Evolutionary conservation across 2,329 filamentous ascomycete species (phyloP).

Genomic region (Orbilia ellipsospora): DNA sequence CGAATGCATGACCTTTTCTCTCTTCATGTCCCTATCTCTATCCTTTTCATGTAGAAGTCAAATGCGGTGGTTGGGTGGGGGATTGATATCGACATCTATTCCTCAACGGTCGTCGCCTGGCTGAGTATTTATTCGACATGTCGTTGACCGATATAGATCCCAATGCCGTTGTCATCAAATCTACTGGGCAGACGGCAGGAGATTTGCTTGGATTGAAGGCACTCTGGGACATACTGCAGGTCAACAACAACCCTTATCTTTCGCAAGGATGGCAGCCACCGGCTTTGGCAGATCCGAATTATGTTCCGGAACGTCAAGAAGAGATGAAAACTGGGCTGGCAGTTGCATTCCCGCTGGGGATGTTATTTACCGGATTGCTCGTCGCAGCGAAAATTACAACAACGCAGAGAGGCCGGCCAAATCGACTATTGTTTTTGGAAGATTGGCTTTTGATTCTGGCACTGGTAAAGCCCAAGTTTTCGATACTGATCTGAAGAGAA

Average conservation of each 20-base stretch:
- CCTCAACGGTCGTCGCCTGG: not conserved
- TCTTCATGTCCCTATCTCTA: conserved; percentile 30
- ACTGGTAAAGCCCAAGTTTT: conserved; percentile 14
- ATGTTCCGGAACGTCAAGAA: conserved; percentile 34
- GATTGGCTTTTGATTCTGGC: conserved; percentile 48
- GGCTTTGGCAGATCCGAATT: conserved; percentile 23
- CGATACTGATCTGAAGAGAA: too few species aligned
- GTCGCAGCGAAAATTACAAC: conserved; percentile 42
- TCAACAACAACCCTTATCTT: conserved; percentile 43
- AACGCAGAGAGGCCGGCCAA: conserved; percentile 45
- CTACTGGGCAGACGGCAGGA: conserved; percentile 44
- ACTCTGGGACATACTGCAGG: conserved; percentile 46
- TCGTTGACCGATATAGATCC: conserved; percentile 39
- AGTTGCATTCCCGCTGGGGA: conserved; percentile 39
- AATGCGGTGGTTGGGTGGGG: conserved; percentile 50
- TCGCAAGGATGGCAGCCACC: conserved; percentile 41
- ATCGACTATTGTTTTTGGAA: conserved; percentile 33
- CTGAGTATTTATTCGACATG: conserved; percentile 13
- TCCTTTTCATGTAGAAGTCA: conserved; percentile 7
- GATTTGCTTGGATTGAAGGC: conserved; percentile 37
- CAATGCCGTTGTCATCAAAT: conserved; percentile 27
- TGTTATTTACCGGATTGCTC: conserved; percentile 29
- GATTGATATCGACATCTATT: conserved; percentile 27
- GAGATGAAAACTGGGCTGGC: conserved; percentile 43
- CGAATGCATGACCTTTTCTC: not conserved